Conservation (phyloP, 805 yeast species). For the Schwanniomyces sp. region DNA sequence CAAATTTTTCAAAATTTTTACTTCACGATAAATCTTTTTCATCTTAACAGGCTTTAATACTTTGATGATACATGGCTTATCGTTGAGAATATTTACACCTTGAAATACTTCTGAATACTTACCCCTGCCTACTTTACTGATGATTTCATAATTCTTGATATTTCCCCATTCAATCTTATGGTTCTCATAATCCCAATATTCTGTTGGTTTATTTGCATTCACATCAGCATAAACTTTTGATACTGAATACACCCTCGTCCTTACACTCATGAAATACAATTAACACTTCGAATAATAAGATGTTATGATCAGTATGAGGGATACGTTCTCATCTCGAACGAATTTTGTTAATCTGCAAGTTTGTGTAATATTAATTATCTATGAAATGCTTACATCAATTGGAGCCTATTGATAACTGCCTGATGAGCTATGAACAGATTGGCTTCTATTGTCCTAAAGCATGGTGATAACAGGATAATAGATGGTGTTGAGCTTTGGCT, state of each 20-base stretch:
- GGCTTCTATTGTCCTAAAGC: conserved; percentile 4
- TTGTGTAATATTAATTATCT: conserved; percentile 4
- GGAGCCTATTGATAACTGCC: background rate
- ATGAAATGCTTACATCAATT: background rate
- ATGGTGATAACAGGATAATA: conserved; percentile 5
- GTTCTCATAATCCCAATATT: conserved; percentile 87
- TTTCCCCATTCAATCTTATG: conserved; percentile 43
- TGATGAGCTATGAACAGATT: conserved; percentile 5
- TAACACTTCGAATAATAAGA: background rate
- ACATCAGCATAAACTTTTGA: conserved; percentile 73
- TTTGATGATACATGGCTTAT: conserved; percentile 73
- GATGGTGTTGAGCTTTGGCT: conserved; percentile 25
- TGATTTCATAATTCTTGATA: conserved; percentile 65
- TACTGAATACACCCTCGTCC: conserved; percentile 24
- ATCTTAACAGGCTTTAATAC: conserved; percentile 90
- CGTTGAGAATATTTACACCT: conserved; percentile 69
- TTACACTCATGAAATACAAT: conserved; percentile 21
- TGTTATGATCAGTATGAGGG: background rate
- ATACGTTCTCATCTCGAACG: background rate
- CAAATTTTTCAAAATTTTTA: conserved; percentile 80
- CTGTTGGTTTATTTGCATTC: conserved; percentile 62
- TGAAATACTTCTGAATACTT: conserved; percentile 94
- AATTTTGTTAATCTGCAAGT: background rate
- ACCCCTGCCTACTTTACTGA: conserved; percentile 85
- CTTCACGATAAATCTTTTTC: conserved; percentile 88